phyloP scores from a whole-genome alignment of 2,329 filamentous ascomycete species.

The Rosellinia necatrix region DNA sequence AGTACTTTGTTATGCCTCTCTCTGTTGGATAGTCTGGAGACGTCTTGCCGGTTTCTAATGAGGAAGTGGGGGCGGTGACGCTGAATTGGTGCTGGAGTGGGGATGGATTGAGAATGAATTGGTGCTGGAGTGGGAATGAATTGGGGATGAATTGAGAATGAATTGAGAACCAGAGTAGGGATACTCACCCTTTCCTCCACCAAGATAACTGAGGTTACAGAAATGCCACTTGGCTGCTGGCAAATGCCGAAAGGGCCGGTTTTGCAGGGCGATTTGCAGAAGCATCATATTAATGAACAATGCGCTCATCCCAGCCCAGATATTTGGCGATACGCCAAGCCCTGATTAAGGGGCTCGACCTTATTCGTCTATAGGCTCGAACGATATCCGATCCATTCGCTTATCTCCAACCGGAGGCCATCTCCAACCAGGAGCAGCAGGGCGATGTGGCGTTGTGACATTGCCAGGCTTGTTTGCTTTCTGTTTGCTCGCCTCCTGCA shows the following conservation, averaged over 20 bases:
- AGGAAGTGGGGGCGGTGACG: slow-evolving; percentile 1
- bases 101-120: too few relatives aligned
- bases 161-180: too few relatives aligned
- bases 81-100: too few relatives aligned
- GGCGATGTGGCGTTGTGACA: neutral
- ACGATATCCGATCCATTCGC: slow-evolving; percentile 10
- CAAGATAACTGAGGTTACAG: too few relatives aligned
- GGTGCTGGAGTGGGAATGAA: too few relatives aligned
- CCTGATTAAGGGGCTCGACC: neutral
- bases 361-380: neutral
- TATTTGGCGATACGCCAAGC: slow-evolving; percentile 18
- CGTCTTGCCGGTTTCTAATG: neutral
- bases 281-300: too few relatives aligned
- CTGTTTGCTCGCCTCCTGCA: neutral
- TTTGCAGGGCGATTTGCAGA: slow-evolving; percentile 3
- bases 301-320: neutral
- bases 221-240: neutral
- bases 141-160: too few relatives aligned
- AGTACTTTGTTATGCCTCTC: neutral
- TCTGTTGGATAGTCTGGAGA: neutral
- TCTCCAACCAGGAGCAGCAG: too few relatives aligned
- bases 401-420: slow-evolving; percentile 14
- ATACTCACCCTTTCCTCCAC: too few relatives aligned
- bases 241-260: neutral
- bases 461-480: neutral